These are phyloP conservation scores for Borovskyia barvae DNA, from an alignment of 208 protist species.

Conservation along the genomic window DNA sequence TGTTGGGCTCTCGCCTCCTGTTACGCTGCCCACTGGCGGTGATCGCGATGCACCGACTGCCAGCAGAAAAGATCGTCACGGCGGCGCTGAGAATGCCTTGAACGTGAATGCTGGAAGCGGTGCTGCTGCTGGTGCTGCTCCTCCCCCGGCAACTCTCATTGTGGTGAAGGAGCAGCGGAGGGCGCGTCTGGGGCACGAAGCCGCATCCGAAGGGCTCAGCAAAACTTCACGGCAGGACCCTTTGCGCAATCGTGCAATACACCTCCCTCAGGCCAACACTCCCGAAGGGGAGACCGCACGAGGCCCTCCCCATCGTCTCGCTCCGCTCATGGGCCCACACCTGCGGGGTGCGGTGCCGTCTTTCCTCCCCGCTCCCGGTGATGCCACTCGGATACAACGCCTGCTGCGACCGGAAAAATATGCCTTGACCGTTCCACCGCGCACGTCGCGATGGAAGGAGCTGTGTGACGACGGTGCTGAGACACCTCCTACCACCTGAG, in stretches of 20 bases:
- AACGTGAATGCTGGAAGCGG: not conserved
- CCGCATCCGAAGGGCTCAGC: not conserved
- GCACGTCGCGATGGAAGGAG: constrained; percentile 14
- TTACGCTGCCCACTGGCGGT: too few species aligned
- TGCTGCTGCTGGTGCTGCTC: not conserved
- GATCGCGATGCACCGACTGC: too few species aligned
- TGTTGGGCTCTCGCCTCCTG: too few species aligned
- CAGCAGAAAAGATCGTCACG: too few species aligned
- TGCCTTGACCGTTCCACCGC: constrained; percentile 4
- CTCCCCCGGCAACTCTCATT: constrained; percentile 11
- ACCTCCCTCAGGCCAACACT: constrained; percentile 11
- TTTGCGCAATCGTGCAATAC: constrained; percentile 15
- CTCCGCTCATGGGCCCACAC: not conserved
- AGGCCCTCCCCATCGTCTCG: not conserved
- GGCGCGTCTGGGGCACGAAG: constrained; percentile 6
- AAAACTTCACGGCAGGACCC: constrained; percentile 13
- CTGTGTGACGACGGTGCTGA: not conserved
- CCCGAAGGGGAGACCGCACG: constrained; percentile 27
- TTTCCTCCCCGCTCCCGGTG: constrained; percentile 9
- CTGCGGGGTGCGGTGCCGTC: constrained; percentile 2
- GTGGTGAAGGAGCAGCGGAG: constrained; percentile 22
- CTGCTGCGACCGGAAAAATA: constrained; percentile 18
- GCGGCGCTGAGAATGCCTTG: too few species aligned
- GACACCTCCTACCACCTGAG: too few species aligned
- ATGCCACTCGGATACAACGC: constrained; percentile 16